Evolutionary conservation across 768 basidiomycete genomes (phyloP).

Genomic region (Panaeolus cyanescens): DNA sequence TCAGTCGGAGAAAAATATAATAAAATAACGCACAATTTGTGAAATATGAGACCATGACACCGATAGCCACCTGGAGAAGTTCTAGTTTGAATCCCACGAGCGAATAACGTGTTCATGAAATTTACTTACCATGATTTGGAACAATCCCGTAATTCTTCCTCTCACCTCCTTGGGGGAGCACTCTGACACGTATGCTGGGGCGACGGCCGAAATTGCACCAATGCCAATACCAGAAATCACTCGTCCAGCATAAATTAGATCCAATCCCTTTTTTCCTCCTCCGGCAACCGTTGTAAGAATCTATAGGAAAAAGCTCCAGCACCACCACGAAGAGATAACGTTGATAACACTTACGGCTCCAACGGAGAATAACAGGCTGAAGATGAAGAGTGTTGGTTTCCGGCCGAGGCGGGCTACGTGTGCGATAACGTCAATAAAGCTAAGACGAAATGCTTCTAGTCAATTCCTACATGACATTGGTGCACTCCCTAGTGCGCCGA

Average conservation of each 20-base stretch:
- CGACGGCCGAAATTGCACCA: constrained; percentile 78
- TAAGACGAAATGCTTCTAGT: background rate
- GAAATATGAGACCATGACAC: constrained; percentile 86
- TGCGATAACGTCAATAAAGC: background rate
- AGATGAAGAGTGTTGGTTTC: constrained; percentile 59
- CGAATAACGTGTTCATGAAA: background rate
- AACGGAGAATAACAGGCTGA: constrained; percentile 64
- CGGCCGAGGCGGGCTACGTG: constrained; percentile 63
- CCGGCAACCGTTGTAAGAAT: constrained; percentile 71
- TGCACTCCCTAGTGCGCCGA: constrained; percentile 77
- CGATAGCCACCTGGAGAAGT: constrained; percentile 55
- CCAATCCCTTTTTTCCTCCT: constrained; percentile 51
- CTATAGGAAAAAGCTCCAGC: constrained; percentile 31
- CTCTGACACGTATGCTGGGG: constrained; percentile 86
- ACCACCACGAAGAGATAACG: background rate
- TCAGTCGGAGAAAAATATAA: constrained; percentile 1
- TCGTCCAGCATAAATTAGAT: constrained; percentile 79
- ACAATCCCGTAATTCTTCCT: constrained; percentile 81
- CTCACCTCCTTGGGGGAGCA: constrained; percentile 89
- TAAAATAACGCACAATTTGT: constrained; percentile 59
- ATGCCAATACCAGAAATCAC: constrained; percentile 81
- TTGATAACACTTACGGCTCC: constrained; percentile 59
- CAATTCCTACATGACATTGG: constrained; percentile 60
- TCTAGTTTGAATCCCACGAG: background rate
- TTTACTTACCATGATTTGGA: constrained; percentile 74